Conservation (phyloP, 2,329 filamentous ascomycete species). For the Talaromyces sp. region DNA sequence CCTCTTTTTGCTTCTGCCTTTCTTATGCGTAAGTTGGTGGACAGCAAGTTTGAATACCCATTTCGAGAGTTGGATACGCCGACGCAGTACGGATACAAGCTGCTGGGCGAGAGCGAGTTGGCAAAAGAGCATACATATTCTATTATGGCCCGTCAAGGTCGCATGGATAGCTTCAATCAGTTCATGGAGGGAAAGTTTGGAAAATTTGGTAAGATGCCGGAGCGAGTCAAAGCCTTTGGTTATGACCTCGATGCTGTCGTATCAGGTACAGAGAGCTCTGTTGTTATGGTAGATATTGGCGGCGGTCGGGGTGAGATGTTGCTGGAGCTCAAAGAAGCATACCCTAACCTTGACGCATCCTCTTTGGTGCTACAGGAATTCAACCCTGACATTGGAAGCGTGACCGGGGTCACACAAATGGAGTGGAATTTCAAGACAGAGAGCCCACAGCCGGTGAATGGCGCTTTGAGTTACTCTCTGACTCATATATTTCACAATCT, state of each 20-base stretch:
- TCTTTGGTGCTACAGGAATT: conserved; percentile 33
- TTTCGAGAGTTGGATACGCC: conserved; percentile 29
- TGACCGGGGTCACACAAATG: conserved; percentile 24
- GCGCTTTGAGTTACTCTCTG: conserved; percentile 28
- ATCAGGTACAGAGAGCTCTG: conserved; percentile 10
- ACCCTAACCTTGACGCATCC: conserved; percentile 20
- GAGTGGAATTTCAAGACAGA: conserved; percentile 32
- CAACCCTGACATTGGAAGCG: conserved; percentile 23
- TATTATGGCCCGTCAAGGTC: conserved; percentile 31
- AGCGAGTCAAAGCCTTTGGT: conserved; percentile 22
- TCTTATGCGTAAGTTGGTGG: conserved; percentile 28
- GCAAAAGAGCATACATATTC: conserved; percentile 29
- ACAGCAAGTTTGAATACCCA: conserved; percentile 29
- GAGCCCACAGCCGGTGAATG: conserved; percentile 26
- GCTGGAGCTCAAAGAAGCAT: conserved; percentile 30
- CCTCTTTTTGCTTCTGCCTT: conserved; percentile 30
- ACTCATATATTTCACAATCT: conserved; percentile 35
- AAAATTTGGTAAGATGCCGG: conserved; percentile 28
- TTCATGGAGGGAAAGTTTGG: conserved; percentile 36
- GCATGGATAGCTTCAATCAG: conserved; percentile 34
- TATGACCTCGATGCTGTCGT: conserved; percentile 27
- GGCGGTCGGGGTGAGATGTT: conserved; percentile 33
- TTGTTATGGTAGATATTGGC: conserved; percentile 32
- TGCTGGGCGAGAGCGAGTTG: conserved; percentile 25
- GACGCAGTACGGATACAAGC: conserved; percentile 28